phyloP scores from a whole-genome alignment of 176 grass and related monocot species.

The Metroxylon sagu region DNA sequence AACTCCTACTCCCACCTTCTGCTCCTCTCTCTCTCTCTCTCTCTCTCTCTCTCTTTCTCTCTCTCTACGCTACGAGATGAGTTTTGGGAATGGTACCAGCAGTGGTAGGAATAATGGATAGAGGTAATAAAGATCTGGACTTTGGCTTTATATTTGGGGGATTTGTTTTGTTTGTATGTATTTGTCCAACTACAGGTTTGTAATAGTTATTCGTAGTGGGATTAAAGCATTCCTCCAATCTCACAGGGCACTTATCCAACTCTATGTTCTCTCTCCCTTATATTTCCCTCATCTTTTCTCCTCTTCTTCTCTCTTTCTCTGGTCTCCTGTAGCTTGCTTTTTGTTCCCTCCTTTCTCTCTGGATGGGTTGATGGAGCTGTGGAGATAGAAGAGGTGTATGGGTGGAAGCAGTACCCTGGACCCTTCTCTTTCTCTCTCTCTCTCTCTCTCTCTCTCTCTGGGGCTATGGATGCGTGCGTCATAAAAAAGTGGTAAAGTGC shows the following conservation, averaged over 20 bases:
- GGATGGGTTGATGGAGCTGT: background rate
- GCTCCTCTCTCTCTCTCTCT: constrained; percentile 22
- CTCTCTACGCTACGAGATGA: background rate
- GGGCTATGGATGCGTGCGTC: background rate
- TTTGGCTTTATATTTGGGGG: background rate
- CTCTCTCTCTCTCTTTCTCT: constrained; percentile 12
- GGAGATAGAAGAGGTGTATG: background rate
- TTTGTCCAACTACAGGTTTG: background rate
- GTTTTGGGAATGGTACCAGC: too few relatives aligned
- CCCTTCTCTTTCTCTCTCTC: constrained; percentile 9
- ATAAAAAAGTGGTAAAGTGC: constrained; percentile 2
- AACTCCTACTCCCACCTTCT: background rate
- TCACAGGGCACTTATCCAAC: too few relatives aligned
- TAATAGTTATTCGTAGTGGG: background rate
- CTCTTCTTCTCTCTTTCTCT: background rate
- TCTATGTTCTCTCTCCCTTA: too few relatives aligned
- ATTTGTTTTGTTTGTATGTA: background rate
- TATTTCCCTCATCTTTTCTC: background rate
- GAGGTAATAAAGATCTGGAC: background rate
- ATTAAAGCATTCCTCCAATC: background rate
- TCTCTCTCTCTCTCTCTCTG: background rate
- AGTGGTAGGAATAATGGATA: too few relatives aligned
- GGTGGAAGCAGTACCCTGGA: background rate
- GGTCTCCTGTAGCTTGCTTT: background rate
- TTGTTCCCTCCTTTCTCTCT: constrained; percentile 9